These are phyloP conservation scores for Iberis pinnata DNA, from an alignment of 345 rosid species.

Conservation along the genomic window DNA sequence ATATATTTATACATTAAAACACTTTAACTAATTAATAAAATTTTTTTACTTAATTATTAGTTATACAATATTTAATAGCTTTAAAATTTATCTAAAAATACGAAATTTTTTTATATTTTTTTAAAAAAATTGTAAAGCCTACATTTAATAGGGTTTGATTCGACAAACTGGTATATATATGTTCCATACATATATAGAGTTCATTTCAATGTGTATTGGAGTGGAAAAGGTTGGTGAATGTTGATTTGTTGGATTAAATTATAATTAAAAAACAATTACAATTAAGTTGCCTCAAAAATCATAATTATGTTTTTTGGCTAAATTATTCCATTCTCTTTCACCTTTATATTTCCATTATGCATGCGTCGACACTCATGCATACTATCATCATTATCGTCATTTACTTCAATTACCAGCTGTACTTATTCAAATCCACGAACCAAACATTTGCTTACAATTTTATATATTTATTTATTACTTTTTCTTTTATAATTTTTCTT, in stretches of 20 bases:
- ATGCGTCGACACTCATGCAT: constrained; percentile 31
- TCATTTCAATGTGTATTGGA: not conserved
- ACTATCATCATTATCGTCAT: constrained; percentile 28
- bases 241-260: constrained; percentile 8
- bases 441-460: not conserved
- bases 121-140: no score
- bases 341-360: constrained; percentile 22
- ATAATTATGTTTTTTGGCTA: constrained; percentile 29
- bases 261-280: not conserved
- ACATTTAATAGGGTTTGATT: not conserved
- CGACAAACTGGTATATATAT: not conserved
- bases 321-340: constrained; percentile 21
- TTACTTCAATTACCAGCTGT: constrained; percentile 5
- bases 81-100: no score
- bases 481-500: no score
- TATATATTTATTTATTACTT: no score
- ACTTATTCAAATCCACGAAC: not conserved
- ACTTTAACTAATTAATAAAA: no score
- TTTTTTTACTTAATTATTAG: no score
- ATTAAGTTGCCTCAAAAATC: constrained; percentile 21
- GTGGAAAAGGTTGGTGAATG: not conserved
- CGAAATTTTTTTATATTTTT: no score
- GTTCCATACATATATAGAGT: no score
- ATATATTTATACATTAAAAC: no score
- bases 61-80: no score